phyloP scores from a whole-genome alignment of 352 stramenopile genomes.

The Pythium aristosporum region DNA sequence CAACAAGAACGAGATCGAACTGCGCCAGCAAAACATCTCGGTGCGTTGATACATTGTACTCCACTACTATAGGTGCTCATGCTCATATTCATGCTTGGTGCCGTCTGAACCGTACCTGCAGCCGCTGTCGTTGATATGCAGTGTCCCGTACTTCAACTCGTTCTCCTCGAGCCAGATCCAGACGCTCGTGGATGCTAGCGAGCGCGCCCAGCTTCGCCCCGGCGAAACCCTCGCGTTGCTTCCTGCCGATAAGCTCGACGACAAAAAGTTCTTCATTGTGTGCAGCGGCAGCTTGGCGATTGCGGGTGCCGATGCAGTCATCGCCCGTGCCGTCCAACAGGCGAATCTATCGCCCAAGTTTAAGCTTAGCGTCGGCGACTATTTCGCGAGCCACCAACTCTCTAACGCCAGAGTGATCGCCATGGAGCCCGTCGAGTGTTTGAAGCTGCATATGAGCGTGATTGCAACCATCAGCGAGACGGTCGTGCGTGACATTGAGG shows the following conservation, averaged over 20 bases:
- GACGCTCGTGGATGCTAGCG: constrained; percentile 43
- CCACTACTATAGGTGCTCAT: no score
- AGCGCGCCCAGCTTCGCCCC: constrained; percentile 42
- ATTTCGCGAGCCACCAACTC: constrained; percentile 41
- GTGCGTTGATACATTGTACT: constrained; percentile 21
- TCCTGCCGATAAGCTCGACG: constrained; percentile 13
- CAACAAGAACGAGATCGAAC: constrained; percentile 79
- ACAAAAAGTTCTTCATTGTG: constrained; percentile 64
- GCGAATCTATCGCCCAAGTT: constrained; percentile 52
- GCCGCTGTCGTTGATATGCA: constrained; percentile 72
- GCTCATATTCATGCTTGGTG: background rate
- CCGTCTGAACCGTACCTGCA: constrained; percentile 13
- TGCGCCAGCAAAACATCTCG: constrained; percentile 76
- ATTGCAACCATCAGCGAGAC: constrained; percentile 13
- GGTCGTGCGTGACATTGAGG: constrained; percentile 32
- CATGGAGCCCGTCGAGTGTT: constrained; percentile 64
- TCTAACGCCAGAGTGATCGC: constrained; percentile 64
- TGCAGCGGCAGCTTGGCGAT: constrained; percentile 57
- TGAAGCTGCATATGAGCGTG: constrained; percentile 54
- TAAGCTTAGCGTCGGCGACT: constrained; percentile 71
- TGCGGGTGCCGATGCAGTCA: constrained; percentile 31
- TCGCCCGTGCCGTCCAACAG: constrained; percentile 45
- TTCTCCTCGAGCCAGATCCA: constrained; percentile 60
- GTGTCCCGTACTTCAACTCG: constrained; percentile 72
- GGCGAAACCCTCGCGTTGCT: constrained; percentile 47